These are phyloP conservation scores for Nemania abortiva DNA, from an alignment of 2,329 filamentous ascomycete genomes.

Conservation along the genomic window DNA sequence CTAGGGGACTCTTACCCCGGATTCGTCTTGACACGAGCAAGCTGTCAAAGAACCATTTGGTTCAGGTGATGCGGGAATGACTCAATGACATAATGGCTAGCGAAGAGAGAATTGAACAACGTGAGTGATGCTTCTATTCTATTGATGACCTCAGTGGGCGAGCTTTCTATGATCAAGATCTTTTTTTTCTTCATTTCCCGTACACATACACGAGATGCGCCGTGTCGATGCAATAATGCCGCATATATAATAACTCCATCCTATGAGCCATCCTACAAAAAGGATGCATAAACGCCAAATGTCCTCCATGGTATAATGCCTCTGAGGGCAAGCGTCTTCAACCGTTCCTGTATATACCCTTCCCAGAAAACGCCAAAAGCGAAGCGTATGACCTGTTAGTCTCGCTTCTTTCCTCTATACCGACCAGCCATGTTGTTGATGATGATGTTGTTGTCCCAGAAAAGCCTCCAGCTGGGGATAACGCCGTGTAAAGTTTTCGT, in stretches of 20 bases:
- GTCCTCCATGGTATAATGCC: slow-evolving; percentile 33
- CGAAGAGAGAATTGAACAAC: background rate
- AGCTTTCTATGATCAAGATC: slow-evolving; percentile 8
- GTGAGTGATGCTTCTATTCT: slow-evolving; percentile 14
- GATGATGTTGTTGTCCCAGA: slow-evolving; percentile 6
- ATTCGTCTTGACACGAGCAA: background rate
- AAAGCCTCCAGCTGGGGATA: slow-evolving; percentile 46
- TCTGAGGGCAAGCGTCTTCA: slow-evolving; percentile 25
- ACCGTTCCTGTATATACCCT: slow-evolving; percentile 1
- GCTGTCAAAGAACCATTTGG: background rate
- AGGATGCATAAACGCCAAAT: slow-evolving; percentile 25
- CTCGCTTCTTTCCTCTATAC: slow-evolving; percentile 35
- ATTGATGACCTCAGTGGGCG: background rate
- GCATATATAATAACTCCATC: slow-evolving; percentile 14
- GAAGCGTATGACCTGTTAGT: slow-evolving; percentile 22
- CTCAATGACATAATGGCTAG: background rate
- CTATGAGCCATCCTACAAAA: slow-evolving; percentile 13
- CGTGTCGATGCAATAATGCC: slow-evolving; percentile 17
- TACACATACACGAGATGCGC: background rate
- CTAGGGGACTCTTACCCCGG: background rate
- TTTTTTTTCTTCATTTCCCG: slow-evolving; percentile 2
- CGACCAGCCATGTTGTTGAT: slow-evolving; percentile 30
- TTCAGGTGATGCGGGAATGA: background rate
- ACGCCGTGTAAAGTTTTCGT: slow-evolving; percentile 46
- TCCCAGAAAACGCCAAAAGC: slow-evolving; percentile 26